These are phyloP conservation scores for Candida chilensis DNA, from an alignment of 805 yeast genomes.

Conservation along the genomic window DNA sequence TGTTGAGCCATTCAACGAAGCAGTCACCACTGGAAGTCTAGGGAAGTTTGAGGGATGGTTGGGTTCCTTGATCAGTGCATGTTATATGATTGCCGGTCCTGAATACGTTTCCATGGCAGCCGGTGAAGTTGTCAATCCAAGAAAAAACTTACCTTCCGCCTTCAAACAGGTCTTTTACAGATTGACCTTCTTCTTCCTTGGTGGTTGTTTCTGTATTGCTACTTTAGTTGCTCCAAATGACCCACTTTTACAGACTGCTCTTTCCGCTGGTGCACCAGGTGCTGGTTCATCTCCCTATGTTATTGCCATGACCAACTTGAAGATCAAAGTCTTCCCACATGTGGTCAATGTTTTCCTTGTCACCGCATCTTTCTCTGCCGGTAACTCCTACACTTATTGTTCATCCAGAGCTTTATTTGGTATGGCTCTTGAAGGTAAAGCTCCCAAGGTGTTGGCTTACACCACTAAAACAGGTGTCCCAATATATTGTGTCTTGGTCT, in stretches of 20 bases:
- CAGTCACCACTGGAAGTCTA: conserved; percentile 40
- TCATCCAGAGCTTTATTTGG: conserved; percentile 39
- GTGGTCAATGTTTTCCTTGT: conserved; percentile 33
- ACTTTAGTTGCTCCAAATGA: conserved; percentile 67
- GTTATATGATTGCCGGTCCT: conserved; percentile 80
- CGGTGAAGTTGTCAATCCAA: conserved; percentile 69
- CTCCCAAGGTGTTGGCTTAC: conserved; percentile 31
- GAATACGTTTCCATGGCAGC: conserved; percentile 83
- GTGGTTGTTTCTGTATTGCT: conserved; percentile 75
- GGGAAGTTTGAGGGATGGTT: conserved; percentile 71
- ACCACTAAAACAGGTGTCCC: conserved; percentile 40
- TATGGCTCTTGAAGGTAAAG: conserved; percentile 34
- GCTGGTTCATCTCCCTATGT: conserved; percentile 47
- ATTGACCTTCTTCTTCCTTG: conserved; percentile 55
- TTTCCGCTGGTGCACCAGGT: conserved; percentile 57
- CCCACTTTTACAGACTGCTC: conserved; percentile 46
- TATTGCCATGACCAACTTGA: conserved; percentile 39
- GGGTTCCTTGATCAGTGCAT: conserved; percentile 59
- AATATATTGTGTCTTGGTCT: conserved; percentile 29
- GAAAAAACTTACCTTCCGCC: conserved; percentile 68
- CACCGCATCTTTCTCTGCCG: conserved; percentile 38
- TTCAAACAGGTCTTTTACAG: conserved; percentile 68
- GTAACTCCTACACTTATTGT: conserved; percentile 37
- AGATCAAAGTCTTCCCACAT: conserved; percentile 31
- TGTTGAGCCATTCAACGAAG: conserved; percentile 47